Percentiles rank a stretch among this genome's conserved stretches.
Evolutionary conservation across 352 stramenopile genomes (phyloP).

Genomic region (Elongisporangium undulatum): DNA sequence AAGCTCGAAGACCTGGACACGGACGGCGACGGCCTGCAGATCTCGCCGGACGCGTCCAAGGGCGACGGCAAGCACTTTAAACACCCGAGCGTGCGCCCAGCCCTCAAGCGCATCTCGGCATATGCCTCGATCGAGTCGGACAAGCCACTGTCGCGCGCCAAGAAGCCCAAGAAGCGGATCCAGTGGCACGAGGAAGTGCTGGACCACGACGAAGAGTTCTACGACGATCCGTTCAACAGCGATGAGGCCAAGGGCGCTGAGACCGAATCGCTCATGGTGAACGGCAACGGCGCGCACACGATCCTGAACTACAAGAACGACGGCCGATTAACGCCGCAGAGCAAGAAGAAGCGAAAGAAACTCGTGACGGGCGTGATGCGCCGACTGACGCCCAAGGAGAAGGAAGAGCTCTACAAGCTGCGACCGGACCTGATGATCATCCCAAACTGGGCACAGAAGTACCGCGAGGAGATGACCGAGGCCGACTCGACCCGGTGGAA

Average conservation of each 20-base stretch:
- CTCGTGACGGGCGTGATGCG: constrained; percentile 72
- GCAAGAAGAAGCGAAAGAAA: constrained; percentile 83
- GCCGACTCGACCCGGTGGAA: constrained; percentile 68
- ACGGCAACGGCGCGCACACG: constrained; percentile 30
- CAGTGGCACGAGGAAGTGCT: constrained; percentile 74
- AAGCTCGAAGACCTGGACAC: constrained; percentile 75
- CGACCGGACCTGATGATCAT: constrained; percentile 85
- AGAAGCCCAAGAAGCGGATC: constrained; percentile 42
- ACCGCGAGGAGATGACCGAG: constrained; percentile 76
- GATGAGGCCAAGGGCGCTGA: constrained; percentile 35
- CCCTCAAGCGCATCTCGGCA: constrained; percentile 74
- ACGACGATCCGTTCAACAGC: constrained; percentile 26
- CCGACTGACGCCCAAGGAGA: constrained; percentile 71
- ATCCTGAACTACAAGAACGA: constrained; percentile 61
- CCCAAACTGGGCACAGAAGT: constrained; percentile 87
- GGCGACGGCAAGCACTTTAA: constrained; percentile 61
- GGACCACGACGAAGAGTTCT: constrained; percentile 76
- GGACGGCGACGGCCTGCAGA: constrained; percentile 77
- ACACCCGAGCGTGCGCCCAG: constrained; percentile 38
- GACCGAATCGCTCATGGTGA: constrained; percentile 52
- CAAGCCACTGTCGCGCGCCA: constrained; percentile 22
- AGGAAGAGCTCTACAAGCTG: constrained; percentile 80
- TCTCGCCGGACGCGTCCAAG: constrained; percentile 62
- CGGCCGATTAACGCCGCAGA: constrained; percentile 50
- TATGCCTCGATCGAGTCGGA: constrained; percentile 57